Percentiles rank a stretch among this genome's conserved stretches.
These are phyloP conservation scores for Papiliotrema flavescens DNA, from an alignment of 1,284 basidiomycete genomes.

Conservation along the genomic window DNA sequence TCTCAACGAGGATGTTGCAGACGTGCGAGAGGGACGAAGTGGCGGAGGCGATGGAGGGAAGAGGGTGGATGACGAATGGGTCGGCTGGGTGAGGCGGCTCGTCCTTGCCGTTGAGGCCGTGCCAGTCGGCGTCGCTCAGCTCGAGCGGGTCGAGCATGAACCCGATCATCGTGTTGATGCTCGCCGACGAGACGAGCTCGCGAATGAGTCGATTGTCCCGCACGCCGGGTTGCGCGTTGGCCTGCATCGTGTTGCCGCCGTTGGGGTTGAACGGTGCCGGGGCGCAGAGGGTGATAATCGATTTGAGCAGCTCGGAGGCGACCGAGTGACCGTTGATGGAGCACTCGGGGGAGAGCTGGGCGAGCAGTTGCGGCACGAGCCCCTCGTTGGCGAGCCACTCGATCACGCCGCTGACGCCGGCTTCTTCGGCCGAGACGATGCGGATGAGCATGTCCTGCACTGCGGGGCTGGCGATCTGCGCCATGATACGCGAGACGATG, in stretches of 20 bases:
- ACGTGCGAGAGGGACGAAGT: constrained; percentile 85
- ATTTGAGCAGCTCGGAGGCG: constrained; percentile 88
- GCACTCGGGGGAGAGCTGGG: constrained; percentile 74
- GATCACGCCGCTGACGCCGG: constrained; percentile 76
- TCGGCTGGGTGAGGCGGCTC: constrained; percentile 22
- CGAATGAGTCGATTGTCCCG: constrained; percentile 75
- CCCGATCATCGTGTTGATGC: constrained; percentile 66
- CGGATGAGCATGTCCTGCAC: constrained; percentile 89
- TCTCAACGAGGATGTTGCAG: constrained; percentile 87
- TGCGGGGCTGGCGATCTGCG: constrained; percentile 83
- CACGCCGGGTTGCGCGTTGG: constrained; percentile 20
- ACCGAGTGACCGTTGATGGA: constrained; percentile 78
- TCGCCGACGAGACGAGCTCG: constrained; percentile 76
- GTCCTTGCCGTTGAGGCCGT: constrained; percentile 18
- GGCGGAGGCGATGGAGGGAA: constrained; percentile 70
- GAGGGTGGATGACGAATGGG: constrained; percentile 41
- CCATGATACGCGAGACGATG: constrained; percentile 77
- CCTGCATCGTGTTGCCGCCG: constrained; percentile 59
- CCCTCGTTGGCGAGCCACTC: constrained; percentile 88
- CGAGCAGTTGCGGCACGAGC: constrained; percentile 76
- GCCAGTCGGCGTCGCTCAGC: constrained; percentile 35
- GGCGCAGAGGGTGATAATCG: constrained; percentile 90
- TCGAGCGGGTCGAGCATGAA: constrained; percentile 76
- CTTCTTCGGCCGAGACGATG: constrained; percentile 88
- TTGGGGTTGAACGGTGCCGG: constrained; percentile 60